These are phyloP conservation scores for Musa schizocarpa DNA, from an alignment of 176 grass and related monocot species.

Conservation along the genomic window DNA sequence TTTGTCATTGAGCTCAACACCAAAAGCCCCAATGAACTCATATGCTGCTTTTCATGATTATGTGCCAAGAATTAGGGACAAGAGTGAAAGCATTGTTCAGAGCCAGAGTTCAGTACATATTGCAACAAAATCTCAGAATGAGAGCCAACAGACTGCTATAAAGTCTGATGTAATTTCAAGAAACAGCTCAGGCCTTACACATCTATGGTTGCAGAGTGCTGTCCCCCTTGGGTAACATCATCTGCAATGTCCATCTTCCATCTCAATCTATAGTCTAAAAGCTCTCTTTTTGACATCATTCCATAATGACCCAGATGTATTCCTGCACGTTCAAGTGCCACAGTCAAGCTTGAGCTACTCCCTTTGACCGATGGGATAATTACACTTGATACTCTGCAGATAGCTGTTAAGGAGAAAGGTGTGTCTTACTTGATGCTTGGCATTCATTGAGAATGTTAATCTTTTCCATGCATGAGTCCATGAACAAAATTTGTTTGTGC, in stretches of 20 bases:
- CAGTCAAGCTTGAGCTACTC: constrained; percentile 89
- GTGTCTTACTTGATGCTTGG: neutral
- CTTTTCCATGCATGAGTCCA: neutral
- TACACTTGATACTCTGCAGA: constrained; percentile 81
- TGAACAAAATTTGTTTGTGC: neutral
- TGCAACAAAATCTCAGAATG: constrained; percentile 35
- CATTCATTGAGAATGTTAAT: neutral
- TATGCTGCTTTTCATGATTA: constrained; percentile 39
- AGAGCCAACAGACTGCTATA: constrained; percentile 12
- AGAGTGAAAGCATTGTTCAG: constrained; percentile 24
- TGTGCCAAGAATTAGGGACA: constrained; percentile 29
- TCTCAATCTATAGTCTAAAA: constrained; percentile 7
- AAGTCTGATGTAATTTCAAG: constrained; percentile 10
- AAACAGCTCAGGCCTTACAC: constrained; percentile 60
- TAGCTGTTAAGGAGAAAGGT: constrained; percentile 98
- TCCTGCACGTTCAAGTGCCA: constrained; percentile 73
- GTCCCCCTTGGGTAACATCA: constrained; percentile 80
- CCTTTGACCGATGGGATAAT: constrained; percentile 95
- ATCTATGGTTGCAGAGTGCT: constrained; percentile 92
- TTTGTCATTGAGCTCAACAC: constrained; percentile 71
- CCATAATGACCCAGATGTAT: constrained; percentile 57
- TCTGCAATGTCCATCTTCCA: constrained; percentile 10
- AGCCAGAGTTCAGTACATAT: constrained; percentile 37
- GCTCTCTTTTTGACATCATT: neutral
- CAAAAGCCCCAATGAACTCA: constrained; percentile 45